Percentiles rank a stretch among this genome's conserved stretches.
Conservation (phyloP, 108 stramenopile genomes). For the Fragilariopsis cylindrus region DNA sequence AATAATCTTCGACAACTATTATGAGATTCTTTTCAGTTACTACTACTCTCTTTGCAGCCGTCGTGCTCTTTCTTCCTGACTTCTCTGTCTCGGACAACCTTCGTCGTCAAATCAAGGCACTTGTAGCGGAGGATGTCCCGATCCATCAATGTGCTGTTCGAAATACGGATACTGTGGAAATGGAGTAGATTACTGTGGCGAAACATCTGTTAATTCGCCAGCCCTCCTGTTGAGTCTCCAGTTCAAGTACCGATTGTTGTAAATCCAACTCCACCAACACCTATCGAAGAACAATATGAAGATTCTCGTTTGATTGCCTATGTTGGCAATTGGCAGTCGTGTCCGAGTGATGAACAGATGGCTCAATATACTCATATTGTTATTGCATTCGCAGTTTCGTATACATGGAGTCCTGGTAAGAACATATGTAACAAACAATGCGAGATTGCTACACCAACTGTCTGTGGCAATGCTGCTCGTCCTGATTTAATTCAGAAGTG, state of each 20-base stretch:
- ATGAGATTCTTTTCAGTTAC: no score
- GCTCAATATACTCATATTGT: slow-evolving; percentile 59
- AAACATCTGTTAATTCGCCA: neutral
- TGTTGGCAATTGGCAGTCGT: slow-evolving; percentile 63
- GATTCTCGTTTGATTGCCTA: slow-evolving; percentile 45
- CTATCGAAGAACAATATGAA: slow-evolving; percentile 3
- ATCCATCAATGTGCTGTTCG: slow-evolving; percentile 32
- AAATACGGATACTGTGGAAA: slow-evolving; percentile 48
- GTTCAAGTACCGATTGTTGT: no score
- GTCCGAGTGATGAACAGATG: slow-evolving; percentile 49
- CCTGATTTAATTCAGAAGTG: slow-evolving; percentile 42
- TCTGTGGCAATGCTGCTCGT: slow-evolving; percentile 44
- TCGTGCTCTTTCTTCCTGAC: no score
- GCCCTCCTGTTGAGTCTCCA: slow-evolving; percentile 20
- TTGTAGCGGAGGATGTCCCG: slow-evolving; percentile 14
- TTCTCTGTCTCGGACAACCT: no score
- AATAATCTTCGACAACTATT: neutral
- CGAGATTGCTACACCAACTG: slow-evolving; percentile 34
- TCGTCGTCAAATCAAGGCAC: no score
- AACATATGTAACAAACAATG: slow-evolving; percentile 44
- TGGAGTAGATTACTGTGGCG: slow-evolving; percentile 16
- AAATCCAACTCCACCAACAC: neutral
- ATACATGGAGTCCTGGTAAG: slow-evolving; percentile 42
- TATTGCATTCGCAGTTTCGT: slow-evolving; percentile 58
- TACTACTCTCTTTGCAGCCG: no score